Conservation (phyloP, 2,329 filamentous ascomycete species). For the Aschersonia sp. region DNA sequence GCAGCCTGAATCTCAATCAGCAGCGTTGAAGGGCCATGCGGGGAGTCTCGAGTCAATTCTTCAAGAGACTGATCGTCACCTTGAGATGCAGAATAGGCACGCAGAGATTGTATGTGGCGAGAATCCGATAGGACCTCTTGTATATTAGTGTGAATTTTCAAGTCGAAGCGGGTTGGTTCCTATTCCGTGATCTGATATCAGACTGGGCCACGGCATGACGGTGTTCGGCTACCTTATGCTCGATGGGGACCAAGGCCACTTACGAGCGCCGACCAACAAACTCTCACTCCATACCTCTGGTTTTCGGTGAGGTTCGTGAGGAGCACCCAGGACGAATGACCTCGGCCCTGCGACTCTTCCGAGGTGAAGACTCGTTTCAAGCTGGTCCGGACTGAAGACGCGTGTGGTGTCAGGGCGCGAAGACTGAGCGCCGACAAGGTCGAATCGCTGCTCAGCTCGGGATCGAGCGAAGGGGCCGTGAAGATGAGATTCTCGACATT, state of each 20-base stretch:
- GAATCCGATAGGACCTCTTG: conserved; percentile 46
- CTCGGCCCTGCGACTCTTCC: conserved; percentile 27
- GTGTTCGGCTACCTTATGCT: background rate
- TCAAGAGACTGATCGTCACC: conserved; percentile 13
- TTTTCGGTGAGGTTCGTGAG: conserved; percentile 55
- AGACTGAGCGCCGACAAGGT: conserved; percentile 43
- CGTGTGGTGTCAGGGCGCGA: conserved; percentile 44
- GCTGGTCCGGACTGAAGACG: conserved; percentile 42
- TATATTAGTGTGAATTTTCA: conserved; percentile 47
- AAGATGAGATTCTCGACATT: conserved; percentile 94
- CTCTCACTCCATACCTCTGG: conserved; percentile 75
- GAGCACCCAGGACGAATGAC: conserved; percentile 63
- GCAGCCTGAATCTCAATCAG: conserved; percentile 62
- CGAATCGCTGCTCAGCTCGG: conserved; percentile 29
- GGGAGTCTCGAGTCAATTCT: background rate
- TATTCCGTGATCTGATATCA: conserved; percentile 20
- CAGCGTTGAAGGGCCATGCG: conserved; percentile 33
- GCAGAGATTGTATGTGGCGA: conserved; percentile 50
- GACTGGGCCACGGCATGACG: background rate
- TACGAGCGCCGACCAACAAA: conserved; percentile 91
- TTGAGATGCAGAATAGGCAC: conserved; percentile 41
- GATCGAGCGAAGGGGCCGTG: conserved; percentile 47
- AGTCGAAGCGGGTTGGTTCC: conserved; percentile 74
- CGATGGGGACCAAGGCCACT: conserved; percentile 19
- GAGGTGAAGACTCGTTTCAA: conserved; percentile 49